Evolutionary conservation across 345 rosid species (phyloP).

Genomic region (Salix udensis): DNA sequence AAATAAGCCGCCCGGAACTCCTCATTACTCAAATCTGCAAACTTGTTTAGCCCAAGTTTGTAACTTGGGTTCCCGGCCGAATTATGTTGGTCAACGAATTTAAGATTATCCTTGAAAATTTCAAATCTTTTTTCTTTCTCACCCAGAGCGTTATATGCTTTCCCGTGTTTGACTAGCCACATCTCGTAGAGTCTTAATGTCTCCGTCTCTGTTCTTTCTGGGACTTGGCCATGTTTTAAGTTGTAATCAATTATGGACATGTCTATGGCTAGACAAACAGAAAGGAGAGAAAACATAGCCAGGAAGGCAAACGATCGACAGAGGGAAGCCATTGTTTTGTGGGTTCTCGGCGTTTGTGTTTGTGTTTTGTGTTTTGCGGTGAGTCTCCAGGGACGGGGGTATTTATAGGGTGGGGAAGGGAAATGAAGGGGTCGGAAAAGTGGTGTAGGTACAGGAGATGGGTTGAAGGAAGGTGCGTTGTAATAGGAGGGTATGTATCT

Average conservation of each 20-base stretch:
- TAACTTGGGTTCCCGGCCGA: conserved; percentile 34
- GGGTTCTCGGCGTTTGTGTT: background rate
- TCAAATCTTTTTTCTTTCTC: conserved; percentile 55
- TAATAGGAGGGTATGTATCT: conserved; percentile 2
- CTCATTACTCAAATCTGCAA: conserved; percentile 60
- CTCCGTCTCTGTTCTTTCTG: conserved; percentile 27
- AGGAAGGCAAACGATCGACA: background rate
- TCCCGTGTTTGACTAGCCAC: conserved; percentile 55
- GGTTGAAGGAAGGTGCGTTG: background rate
- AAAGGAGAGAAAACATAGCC: background rate
- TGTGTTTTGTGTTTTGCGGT: background rate
- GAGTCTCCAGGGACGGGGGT: background rate
- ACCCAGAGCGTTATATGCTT: conserved; percentile 48
- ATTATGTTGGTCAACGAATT: conserved; percentile 49
- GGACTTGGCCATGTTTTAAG: conserved; percentile 15
- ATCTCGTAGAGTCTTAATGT: conserved; percentile 38
- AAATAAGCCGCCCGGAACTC: conserved; percentile 42
- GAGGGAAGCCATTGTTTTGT: background rate
- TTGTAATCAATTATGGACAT: conserved; percentile 55
- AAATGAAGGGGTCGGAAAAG: background rate
- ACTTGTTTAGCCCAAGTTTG: conserved; percentile 52
- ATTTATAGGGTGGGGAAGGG: background rate
- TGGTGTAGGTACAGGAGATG: background rate
- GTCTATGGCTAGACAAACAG: conserved; percentile 33
- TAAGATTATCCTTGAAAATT: conserved; percentile 58